Percentiles rank a stretch among this genome's conserved stretches.
These are phyloP conservation scores for Keithomyces neogunnii DNA, from an alignment of 2,329 filamentous ascomycete species.

Conservation along the genomic window DNA sequence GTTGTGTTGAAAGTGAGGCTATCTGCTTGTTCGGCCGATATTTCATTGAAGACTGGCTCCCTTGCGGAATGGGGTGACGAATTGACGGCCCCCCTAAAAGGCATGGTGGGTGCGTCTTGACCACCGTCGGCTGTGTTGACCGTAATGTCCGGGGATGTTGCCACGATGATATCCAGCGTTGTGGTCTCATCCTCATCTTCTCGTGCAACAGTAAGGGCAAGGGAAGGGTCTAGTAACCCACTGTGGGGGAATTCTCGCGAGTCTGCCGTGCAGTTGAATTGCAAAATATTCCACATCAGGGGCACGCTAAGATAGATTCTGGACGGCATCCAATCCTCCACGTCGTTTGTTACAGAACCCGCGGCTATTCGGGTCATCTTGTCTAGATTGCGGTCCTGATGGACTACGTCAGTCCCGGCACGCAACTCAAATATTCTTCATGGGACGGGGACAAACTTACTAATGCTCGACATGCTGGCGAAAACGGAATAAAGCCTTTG, in stretches of 20 bases:
- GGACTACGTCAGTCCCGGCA: constrained; percentile 8
- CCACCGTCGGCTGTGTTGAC: constrained; percentile 44
- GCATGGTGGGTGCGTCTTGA: constrained; percentile 35
- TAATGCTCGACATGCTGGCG: constrained; percentile 35
- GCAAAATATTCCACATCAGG: constrained; percentile 44
- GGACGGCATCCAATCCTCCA: constrained; percentile 43
- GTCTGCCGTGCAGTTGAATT: constrained; percentile 34
- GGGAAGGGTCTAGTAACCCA: constrained; percentile 33
- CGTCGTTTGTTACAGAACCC: constrained; percentile 37
- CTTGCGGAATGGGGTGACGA: constrained; percentile 16
- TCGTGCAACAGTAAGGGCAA: constrained; percentile 21
- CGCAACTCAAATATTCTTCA: not conserved
- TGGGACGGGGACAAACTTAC: constrained; percentile 21
- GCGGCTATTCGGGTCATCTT: constrained; percentile 40
- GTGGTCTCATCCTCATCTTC: constrained; percentile 27
- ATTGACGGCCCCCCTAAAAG: constrained; percentile 21
- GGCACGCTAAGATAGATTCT: constrained; percentile 44
- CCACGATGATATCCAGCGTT: constrained; percentile 40
- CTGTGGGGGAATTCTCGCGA: constrained; percentile 25
- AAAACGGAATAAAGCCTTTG: constrained; percentile 38
- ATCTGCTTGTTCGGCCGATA: constrained; percentile 23
- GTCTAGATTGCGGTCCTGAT: constrained; percentile 38
- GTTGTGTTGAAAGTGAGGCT: constrained; percentile 32
- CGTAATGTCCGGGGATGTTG: constrained; percentile 40
- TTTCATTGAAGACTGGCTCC: constrained; percentile 18